Evolutionary conservation across 768 basidiomycete species (phyloP), one percentile per base, ranked within the genome.

Genomic region (Tylopilus vinaceipallidus): DNA sequence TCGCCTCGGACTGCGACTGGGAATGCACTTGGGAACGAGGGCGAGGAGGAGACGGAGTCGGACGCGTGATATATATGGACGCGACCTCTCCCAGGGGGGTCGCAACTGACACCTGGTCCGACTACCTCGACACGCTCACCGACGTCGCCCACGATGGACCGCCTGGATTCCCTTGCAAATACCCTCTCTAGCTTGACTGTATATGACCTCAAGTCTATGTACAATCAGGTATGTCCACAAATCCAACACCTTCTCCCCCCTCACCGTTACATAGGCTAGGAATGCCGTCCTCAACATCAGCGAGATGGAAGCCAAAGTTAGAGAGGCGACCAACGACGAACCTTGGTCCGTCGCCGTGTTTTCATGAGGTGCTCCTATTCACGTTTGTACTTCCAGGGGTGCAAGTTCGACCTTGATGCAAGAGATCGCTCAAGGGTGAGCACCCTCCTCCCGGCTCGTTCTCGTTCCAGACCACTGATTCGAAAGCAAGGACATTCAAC

Each of bases 321-420:
- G 83, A 55, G 95, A 98, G 53, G 97, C 95, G 2, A 99, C 97
- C 0, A 98, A 98, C 52, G 94, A 98, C 60, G 97, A 99, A 55
- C 87, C 97, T 49, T 99, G 97, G 95, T 97, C 65, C 57, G 82
- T 71, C n/a, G n/a, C 27, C 34, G 3, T 14, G 8, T 23, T 30
- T 26, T 22, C 6, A 42, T 20, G 9, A 9, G 27, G n/a, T 19
- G 29, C 35, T 13, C 8, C 3, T 27, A 12, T 44, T 59, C 39
- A 57, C 47, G 39, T 22, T 14, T 35, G 24, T n/a, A 14, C 43
- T 45, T 41, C 51, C 57, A 97, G 95, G 95, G 95, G 97, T 16
- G 95, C 95, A 51, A 94, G 91, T 65, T 97, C 95, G 42, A 95
- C 94, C 22, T 72, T 98, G 69, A 98, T 98, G 97, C 90, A 93